A percentile compares a stretch with the other conserved stretches of the same genome.
phyloP scores from a whole-genome alignment of 1,284 basidiomycete genomes.

The Leccinum griseonigrum region DNA sequence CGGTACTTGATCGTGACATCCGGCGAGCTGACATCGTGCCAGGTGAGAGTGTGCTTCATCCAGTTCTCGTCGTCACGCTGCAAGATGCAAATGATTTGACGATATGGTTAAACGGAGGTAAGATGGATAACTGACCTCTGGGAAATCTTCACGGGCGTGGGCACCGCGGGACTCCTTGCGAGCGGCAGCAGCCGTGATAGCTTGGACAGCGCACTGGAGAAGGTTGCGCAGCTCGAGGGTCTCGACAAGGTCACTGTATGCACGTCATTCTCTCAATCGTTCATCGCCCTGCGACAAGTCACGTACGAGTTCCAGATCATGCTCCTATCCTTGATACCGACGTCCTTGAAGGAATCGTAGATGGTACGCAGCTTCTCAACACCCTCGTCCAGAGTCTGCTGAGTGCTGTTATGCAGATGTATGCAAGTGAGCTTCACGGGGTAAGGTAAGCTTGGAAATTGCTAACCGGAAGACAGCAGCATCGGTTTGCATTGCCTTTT shows the following conservation, averaged over 20 bases:
- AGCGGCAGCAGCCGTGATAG: constrained; percentile 92
- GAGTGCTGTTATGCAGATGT: constrained; percentile 59
- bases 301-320: constrained; percentile 99
- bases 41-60: constrained; percentile 95
- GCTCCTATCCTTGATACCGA: constrained; percentile 96
- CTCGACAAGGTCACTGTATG: constrained; percentile 85
- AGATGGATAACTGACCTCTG: constrained; percentile 56
- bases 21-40: constrained; percentile 72
- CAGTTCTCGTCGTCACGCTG: constrained; percentile 86
- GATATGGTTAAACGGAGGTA: not conserved
- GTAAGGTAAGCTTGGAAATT: not conserved
- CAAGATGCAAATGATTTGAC: constrained; percentile 1
- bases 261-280: constrained; percentile 13
- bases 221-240: constrained; percentile 97
- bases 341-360: constrained; percentile 85
- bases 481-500: constrained; percentile 97
- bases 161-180: constrained; percentile 98
- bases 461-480: constrained; percentile 84
- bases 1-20: constrained; percentile 93
- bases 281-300: not conserved
- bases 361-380: constrained; percentile 85
- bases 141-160: constrained; percentile 95
- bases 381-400: constrained; percentile 89
- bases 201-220: constrained; percentile 93
- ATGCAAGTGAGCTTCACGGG: constrained; percentile 15